Conservation (phyloP, 2,329 filamentous ascomycete genomes). For the Cyphellophora europaea region DNA sequence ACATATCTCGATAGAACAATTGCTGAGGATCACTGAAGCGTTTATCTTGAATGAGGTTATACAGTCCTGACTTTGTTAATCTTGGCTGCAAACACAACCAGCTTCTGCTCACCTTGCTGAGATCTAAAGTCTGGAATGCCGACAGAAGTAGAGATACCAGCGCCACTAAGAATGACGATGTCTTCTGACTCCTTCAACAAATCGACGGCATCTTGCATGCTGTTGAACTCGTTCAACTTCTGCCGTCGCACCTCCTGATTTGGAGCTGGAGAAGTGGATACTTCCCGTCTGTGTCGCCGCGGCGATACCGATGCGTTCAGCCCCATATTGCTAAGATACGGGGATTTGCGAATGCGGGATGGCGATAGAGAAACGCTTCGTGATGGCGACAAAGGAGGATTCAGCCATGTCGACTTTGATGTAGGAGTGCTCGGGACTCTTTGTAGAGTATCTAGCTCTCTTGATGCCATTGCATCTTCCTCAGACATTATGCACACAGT, state of each 20-base stretch:
- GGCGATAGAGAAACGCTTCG: neutral
- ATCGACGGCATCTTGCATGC: constrained; percentile 74
- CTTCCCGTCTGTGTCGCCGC: neutral
- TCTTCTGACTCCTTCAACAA: constrained; percentile 67
- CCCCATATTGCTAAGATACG: neutral
- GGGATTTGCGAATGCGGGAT: neutral
- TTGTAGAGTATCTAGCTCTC: neutral
- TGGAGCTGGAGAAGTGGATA: neutral
- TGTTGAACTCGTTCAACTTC: constrained; percentile 55
- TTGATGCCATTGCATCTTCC: too few relatives aligned
- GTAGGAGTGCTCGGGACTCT: neutral
- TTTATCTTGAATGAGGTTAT: constrained; percentile 52
- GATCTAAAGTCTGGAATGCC: constrained; percentile 97
- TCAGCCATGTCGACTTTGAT: neutral
- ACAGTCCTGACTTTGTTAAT: too few relatives aligned
- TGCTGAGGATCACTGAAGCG: constrained; percentile 81
- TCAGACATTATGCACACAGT: too few relatives aligned
- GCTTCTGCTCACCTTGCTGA: constrained; percentile 60
- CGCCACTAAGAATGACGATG: constrained; percentile 88
- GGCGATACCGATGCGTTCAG: neutral
- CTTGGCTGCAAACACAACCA: too few relatives aligned
- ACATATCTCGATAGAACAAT: constrained; percentile 85
- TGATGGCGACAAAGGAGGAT: neutral
- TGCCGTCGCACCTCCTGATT: constrained; percentile 4
- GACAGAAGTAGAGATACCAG: constrained; percentile 91